A percentile compares a stretch with the other conserved stretches of the same genome.
Conservation (phyloP, 257 asterid species). For the Agastache rugosa region DNA sequence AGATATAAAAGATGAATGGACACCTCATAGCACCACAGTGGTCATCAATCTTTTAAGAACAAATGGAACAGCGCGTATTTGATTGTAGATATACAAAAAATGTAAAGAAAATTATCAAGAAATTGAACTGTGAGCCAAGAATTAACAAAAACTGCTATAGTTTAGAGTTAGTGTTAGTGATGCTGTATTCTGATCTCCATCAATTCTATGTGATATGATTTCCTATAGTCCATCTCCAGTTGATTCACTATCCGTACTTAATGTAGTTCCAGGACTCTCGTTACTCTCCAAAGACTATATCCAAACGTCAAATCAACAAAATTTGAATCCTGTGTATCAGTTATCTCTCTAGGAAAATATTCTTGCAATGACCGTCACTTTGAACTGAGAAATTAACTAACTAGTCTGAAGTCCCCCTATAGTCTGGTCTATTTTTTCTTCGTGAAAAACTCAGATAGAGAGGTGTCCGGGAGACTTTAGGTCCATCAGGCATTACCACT, state of each 20-base stretch:
- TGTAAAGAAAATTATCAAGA: neutral
- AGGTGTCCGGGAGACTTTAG: neutral
- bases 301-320: neutral
- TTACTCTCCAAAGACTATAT: too few relatives aligned
- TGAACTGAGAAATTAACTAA: neutral
- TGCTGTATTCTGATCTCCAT: neutral
- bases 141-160: neutral
- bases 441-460: neutral
- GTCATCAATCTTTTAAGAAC: too few relatives aligned
- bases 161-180: conserved; percentile 11
- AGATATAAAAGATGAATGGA: too few relatives aligned
- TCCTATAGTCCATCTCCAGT: neutral
- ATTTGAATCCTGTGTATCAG: neutral
- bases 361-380: neutral
- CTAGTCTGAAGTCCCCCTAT: neutral
- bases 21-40: neutral
- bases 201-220: neutral
- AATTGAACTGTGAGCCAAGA: neutral
- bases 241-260: too few relatives aligned
- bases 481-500: neutral
- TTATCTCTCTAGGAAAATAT: neutral
- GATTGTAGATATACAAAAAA: neutral
- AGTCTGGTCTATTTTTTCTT: neutral
- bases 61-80: too few relatives aligned
- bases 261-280: neutral